phyloP scores from a whole-genome alignment of 805 yeast species.

The Cyberlindnera euphorbiiphila region DNA sequence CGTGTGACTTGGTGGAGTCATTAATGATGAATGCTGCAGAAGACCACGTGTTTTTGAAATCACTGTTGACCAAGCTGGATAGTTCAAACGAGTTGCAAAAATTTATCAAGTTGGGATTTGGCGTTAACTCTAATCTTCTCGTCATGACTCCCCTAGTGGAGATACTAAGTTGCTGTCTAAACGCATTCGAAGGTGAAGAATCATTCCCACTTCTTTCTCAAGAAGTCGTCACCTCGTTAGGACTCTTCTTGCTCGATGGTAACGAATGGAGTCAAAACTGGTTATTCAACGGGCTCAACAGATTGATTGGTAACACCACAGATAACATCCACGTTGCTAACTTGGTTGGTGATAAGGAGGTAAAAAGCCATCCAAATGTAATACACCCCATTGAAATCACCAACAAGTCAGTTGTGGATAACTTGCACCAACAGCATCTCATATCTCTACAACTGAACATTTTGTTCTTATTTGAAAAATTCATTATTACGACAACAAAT shows the following conservation, averaged over 20 bases:
- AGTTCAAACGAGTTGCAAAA: constrained; percentile 24
- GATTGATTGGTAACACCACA: constrained; percentile 48
- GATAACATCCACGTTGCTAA: constrained; percentile 41
- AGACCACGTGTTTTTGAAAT: constrained; percentile 9
- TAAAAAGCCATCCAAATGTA: constrained; percentile 15
- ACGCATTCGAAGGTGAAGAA: constrained; percentile 17
- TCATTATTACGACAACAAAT: constrained; percentile 22
- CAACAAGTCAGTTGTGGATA: constrained; percentile 31
- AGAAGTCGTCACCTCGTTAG: constrained; percentile 29
- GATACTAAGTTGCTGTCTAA: constrained; percentile 43
- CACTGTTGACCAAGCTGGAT: constrained; percentile 3
- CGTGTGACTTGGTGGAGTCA: constrained; percentile 55
- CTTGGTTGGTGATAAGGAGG: constrained; percentile 33
- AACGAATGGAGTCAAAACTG: constrained; percentile 38
- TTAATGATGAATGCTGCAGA: constrained; percentile 26
- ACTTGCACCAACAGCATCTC: constrained; percentile 41
- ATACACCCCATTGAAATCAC: constrained; percentile 13
- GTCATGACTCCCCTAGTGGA: constrained; percentile 51
- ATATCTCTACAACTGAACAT: constrained; percentile 43
- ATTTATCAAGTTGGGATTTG: constrained; percentile 39
- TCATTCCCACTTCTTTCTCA: constrained; percentile 13
- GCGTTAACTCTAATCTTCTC: constrained; percentile 48
- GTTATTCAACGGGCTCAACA: constrained; percentile 50
- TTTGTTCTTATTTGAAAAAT: constrained; percentile 45
- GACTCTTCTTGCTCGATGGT: constrained; percentile 39